phyloP scores from a whole-genome alignment of 805 yeast genomes.

The baker's yeast (Saccharomyces cerevisiae) region DNA sequence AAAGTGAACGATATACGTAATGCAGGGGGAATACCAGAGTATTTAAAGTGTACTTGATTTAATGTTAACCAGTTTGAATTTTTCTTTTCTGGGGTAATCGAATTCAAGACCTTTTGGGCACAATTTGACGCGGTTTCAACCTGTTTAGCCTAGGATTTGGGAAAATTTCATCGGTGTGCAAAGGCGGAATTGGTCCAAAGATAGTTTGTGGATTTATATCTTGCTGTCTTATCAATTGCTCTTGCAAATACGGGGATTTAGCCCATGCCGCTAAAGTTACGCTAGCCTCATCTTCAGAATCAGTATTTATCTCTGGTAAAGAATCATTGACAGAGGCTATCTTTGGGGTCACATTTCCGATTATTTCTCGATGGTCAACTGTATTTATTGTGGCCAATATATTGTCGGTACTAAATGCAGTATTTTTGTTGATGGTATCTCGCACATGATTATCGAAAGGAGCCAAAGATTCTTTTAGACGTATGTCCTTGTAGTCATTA shows the following conservation, averaged over 20 bases:
- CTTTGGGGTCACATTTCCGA: constrained; percentile 10
- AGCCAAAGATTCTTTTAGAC: not conserved
- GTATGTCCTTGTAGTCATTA: not conserved
- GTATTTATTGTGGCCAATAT: constrained; percentile 24
- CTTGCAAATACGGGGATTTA: constrained; percentile 45
- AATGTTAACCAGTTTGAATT: not conserved
- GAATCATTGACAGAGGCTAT: constrained; percentile 14
- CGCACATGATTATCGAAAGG: not conserved
- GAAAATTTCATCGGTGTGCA: constrained; percentile 64
- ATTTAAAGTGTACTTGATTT: not conserved
- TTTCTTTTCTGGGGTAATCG: constrained; percentile 3
- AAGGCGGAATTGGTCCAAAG: constrained; percentile 67
- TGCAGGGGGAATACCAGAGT: not conserved
- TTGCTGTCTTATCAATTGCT: constrained; percentile 39
- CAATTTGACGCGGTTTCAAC: constrained; percentile 47
- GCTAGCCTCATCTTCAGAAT: constrained; percentile 46
- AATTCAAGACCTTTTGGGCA: constrained; percentile 26
- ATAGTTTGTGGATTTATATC: constrained; percentile 55
- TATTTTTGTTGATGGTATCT: not conserved
- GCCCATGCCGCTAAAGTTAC: constrained; percentile 55
- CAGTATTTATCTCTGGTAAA: constrained; percentile 42
- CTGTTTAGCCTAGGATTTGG: constrained; percentile 38
- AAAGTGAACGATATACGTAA: not conserved
- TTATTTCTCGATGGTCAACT: constrained; percentile 24
- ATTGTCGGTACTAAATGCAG: constrained; percentile 1